Base-by-base conservation (phyloP, 768 basidiomycete species). In the Chlorophyllum brunneum region DNA sequence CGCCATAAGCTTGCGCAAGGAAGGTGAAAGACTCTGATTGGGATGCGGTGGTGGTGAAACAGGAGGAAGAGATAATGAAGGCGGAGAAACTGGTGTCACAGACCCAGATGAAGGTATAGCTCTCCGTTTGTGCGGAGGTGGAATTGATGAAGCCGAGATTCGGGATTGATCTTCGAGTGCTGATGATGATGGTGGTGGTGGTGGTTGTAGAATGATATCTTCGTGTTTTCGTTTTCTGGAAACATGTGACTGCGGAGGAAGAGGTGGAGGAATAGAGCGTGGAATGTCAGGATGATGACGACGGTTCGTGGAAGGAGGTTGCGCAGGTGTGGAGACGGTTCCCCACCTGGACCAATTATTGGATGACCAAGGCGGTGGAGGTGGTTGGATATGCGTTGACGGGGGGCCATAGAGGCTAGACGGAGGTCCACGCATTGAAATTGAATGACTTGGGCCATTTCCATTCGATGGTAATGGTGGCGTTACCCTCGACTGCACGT, bases 1-100 rank as follows among this genome's bases (percentile, higher is more conserved):
- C 38, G 83, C 74, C 59, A 84, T 78, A 73, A 82, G 78, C 15
- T 53, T 53, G 20, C 82, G 82, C 34, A 84, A 62, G 15, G 82
- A 84, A 5, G 83, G 83, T 1, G 82, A 83, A 24, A 85, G 69
- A 9, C 72, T 79, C 54, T 79, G 77, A 7, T 67, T 68, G 47
- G 64, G 69, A 50, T 70, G 65, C 43, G 66, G 62, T 5, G 68
- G 69, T 10, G 65, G 65, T 20, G 61, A 53, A 47, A 58, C 37
- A 11, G 66, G 63, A 1, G 52, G 42, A 11, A 49, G 37, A 39
- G 43, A 41, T 26, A 37, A 43, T 20, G 47, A 20, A 24, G 48
- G 55, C 23, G 49, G 43, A 41, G 63, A 65, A 39, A 68, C 37
- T 2, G 66, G 62, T 11, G 67, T 65, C 26, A 67, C 61, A 15